Evolutionary conservation across 129 eudicot genomes (phyloP).

Genomic region (Deinandra increscens): DNA sequence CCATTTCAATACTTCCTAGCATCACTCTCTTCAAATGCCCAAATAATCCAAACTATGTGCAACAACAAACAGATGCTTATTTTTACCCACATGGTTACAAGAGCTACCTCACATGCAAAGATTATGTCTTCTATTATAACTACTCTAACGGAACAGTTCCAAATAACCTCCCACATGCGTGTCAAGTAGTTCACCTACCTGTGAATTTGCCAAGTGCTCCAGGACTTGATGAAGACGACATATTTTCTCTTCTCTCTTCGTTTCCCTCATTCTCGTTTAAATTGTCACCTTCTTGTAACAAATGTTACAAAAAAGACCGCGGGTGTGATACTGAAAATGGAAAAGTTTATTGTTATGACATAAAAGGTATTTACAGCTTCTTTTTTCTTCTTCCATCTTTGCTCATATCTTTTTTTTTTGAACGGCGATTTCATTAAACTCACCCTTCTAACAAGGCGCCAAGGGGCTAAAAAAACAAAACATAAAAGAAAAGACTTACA

Average conservation of each 20-base stretch:
- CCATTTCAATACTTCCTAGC: neutral
- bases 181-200: conserved; percentile 10
- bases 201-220: neutral
- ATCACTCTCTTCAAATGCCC: conserved; percentile 39
- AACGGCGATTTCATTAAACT: neutral
- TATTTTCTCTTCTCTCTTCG: conserved; percentile 13
- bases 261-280: neutral
- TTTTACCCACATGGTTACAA: neutral
- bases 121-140: conserved; percentile 16
- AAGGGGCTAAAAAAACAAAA: neutral
- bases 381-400: neutral
- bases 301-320: conserved; percentile 13
- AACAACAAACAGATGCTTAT: too few species aligned
- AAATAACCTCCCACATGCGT: conserved; percentile 16
- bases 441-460: neutral
- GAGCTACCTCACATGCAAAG: neutral
- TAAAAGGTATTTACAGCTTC: conserved; percentile 15
- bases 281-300: conserved; percentile 8
- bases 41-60: neutral
- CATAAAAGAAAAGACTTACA: too few species aligned
- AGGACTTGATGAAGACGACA: neutral
- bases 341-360: conserved; percentile 18
- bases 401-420: neutral
- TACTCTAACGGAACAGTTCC: neutral
- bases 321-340: conserved; percentile 10